Conservation (phyloP, 208 protist genomes). For the Leishmania tropica region DNA sequence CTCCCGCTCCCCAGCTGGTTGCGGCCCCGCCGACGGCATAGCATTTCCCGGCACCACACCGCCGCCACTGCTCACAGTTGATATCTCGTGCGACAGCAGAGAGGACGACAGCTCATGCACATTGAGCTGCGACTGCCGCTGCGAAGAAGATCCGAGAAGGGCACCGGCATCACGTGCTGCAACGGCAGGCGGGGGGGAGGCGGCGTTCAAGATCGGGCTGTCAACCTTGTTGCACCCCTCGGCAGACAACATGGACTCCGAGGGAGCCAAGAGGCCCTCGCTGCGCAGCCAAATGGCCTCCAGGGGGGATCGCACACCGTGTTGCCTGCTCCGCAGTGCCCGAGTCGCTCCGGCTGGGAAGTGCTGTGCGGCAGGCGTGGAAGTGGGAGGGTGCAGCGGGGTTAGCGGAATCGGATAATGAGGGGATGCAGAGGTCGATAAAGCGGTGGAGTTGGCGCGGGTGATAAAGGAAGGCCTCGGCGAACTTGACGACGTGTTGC, state of each 20-base stretch:
- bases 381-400: background rate
- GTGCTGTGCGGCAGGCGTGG: background rate
- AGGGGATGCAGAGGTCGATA: background rate
- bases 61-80: background rate
- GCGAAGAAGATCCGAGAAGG: background rate
- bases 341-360: background rate
- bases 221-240: slow-evolving; percentile 1
- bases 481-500: background rate
- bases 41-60: background rate
- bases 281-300: slow-evolving; percentile 4
- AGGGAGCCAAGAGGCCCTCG: background rate
- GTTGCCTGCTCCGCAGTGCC: background rate
- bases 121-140: background rate
- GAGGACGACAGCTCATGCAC: background rate
- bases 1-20: background rate
- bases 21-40: background rate
- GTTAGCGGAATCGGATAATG: background rate
- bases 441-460: background rate
- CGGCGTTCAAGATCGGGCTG: background rate
- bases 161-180: background rate
- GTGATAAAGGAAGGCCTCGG: background rate
- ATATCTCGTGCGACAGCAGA: background rate
- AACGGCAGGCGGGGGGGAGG: background rate
- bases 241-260: background rate
- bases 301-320: background rate